A percentile compares a stretch with the other conserved stretches of the same genome.
These are phyloP conservation scores for Evansstolkia leycettana DNA, from an alignment of 495 filamentous ascomycete species.

Conservation along the genomic window DNA sequence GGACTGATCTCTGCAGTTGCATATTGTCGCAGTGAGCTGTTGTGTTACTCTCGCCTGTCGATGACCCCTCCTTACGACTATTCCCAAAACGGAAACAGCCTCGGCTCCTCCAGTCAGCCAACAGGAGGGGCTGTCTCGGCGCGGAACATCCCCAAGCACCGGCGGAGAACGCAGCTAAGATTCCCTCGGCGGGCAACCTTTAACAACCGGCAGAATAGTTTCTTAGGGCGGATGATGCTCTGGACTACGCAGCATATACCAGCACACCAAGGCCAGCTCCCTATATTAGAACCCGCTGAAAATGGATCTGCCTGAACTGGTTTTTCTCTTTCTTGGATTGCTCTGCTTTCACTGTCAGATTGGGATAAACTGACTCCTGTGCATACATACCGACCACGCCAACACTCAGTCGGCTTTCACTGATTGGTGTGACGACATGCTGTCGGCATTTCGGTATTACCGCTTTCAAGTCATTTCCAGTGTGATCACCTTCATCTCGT, in stretches of 20 bases:
- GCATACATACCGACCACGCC: no score
- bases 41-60: no score
- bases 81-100: not conserved
- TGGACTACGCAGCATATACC: constrained; percentile 32
- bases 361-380: no score
- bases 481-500: no score
- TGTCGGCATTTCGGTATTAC: not conserved
- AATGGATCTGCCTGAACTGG: not conserved
- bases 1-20: no score
- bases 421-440: not conserved
- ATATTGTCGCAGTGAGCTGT: no score
- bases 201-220: not conserved
- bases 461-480: no score
- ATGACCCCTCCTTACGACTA: constrained; percentile 1
- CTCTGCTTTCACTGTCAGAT: not conserved
- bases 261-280: constrained; percentile 16
- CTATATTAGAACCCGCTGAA: constrained; percentile 2
- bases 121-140: not conserved
- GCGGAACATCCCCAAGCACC: not conserved
- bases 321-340: not conserved
- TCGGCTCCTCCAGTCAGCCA: constrained; percentile 1
- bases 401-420: no score
- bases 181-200: constrained; percentile 7
- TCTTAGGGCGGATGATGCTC: constrained; percentile 18
- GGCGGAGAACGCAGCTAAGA: constrained; percentile 3